Evolutionary conservation across 2,329 filamentous ascomycete species (phyloP).

Genomic region (Diplodia intermedia): DNA sequence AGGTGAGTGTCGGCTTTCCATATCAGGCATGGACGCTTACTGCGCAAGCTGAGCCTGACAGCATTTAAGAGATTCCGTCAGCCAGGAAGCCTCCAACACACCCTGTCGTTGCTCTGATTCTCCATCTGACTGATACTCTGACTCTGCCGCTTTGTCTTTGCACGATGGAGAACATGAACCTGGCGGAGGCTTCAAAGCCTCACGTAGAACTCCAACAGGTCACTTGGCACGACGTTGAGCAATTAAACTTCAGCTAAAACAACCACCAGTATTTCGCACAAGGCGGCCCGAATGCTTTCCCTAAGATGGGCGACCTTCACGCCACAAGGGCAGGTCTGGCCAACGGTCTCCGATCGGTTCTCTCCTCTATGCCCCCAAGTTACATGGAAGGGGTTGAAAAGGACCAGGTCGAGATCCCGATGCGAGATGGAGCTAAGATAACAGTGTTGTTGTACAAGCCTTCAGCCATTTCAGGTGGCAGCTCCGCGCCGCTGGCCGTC

Average conservation of each 20-base stretch:
- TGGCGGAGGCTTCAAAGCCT: not conserved
- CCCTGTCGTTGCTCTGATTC: not conserved
- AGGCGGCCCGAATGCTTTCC: not conserved
- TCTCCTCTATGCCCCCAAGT: not conserved
- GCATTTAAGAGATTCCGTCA: not conserved
- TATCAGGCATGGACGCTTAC: not conserved
- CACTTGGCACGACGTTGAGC: not conserved
- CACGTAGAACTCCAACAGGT: constrained; percentile 1
- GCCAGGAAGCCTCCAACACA: not conserved
- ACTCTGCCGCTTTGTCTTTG: not conserved
- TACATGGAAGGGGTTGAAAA: constrained; percentile 6
- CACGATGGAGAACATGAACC: not conserved
- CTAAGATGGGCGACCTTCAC: not conserved
- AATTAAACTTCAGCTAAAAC: not conserved
- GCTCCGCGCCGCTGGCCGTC: constrained; percentile 34
- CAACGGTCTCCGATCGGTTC: not conserved
- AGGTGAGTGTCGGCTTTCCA: not conserved
- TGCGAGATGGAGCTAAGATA: constrained; percentile 3
- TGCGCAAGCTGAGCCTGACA: not conserved
- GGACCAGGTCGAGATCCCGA: not conserved
- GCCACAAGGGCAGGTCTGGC: not conserved
- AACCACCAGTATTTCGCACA: not conserved
- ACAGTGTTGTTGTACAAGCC: not conserved
- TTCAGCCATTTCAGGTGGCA: not conserved
- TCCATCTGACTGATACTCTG: not conserved